Percentiles rank a stretch among this genome's conserved stretches.
Conservation (phyloP, 441 rosid genomes). For the Eruca vesicaria region DNA sequence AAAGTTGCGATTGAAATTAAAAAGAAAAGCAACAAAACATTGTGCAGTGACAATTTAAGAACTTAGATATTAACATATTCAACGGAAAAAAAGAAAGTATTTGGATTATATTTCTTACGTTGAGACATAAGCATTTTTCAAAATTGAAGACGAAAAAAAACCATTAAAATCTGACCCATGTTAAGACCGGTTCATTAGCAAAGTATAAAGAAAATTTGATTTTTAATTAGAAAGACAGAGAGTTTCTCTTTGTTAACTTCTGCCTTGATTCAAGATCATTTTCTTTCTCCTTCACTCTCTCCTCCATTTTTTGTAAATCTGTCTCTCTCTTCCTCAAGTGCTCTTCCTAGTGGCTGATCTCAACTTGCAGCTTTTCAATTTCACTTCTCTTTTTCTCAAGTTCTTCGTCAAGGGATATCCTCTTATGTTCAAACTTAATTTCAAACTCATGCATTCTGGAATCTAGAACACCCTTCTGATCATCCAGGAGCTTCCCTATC, state of each 20-base stretch:
- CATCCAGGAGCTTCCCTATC: conserved; percentile 61
- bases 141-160: too few relatives aligned
- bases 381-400: conserved; percentile 44
- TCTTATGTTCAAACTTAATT: conserved; percentile 51
- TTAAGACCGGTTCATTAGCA: too few relatives aligned
- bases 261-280: conserved; percentile 57
- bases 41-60: too few relatives aligned
- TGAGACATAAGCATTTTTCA: too few relatives aligned
- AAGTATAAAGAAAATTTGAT: too few relatives aligned
- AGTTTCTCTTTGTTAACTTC: conserved; percentile 13
- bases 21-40: too few relatives aligned
- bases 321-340: conserved; percentile 59
- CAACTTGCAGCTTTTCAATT: conserved; percentile 47
- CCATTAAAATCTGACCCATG: too few relatives aligned
- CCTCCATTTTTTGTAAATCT: conserved; percentile 52
- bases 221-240: too few relatives aligned
- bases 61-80: too few relatives aligned
- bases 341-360: conserved; percentile 57
- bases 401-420: conserved; percentile 56
- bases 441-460: conserved; percentile 57
- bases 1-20: too few relatives aligned
- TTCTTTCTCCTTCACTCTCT: conserved; percentile 67
- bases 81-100: too few relatives aligned
- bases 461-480: conserved; percentile 52
- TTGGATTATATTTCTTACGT: too few relatives aligned